phyloP scores from a whole-genome alignment of 164 flowering plant species.

The Akebia trifoliata region DNA sequence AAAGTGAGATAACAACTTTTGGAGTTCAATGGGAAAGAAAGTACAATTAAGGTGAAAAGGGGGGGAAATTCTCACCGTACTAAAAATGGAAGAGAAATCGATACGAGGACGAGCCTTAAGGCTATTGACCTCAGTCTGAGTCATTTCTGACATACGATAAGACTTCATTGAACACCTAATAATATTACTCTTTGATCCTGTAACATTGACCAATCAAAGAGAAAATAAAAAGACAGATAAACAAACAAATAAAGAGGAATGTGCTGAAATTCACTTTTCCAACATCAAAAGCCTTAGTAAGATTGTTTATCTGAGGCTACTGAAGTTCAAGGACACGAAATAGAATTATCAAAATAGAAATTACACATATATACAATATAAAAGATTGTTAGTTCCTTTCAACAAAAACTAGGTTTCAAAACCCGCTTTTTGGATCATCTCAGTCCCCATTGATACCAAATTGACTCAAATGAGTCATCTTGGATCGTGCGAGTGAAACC shows the following conservation, averaged over 20 bases:
- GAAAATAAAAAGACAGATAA: not conserved
- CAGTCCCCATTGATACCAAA: no score
- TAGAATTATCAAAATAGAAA: no score
- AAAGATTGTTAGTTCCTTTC: no score
- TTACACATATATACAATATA: no score
- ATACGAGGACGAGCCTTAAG: conserved; percentile 91
- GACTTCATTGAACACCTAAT: conserved; percentile 81
- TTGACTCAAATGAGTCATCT: no score
- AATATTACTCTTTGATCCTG: conserved; percentile 23
- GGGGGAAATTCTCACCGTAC: conserved; percentile 37
- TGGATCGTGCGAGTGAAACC: no score
- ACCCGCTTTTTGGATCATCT: no score
- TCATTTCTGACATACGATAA: conserved; percentile 67
- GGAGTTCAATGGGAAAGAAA: not conserved
- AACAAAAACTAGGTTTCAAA: no score
- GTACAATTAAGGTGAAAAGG: not conserved
- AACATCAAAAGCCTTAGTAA: not conserved
- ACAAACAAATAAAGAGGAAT: not conserved
- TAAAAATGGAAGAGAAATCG: conserved; percentile 84
- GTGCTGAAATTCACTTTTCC: no score
- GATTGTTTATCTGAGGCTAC: no score
- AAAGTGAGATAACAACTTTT: not conserved
- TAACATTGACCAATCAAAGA: not conserved
- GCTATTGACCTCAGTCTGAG: conserved; percentile 43
- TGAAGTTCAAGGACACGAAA: no score